These are phyloP conservation scores for Lyophyllum atratum DNA, from an alignment of 768 basidiomycete genomes.

Conservation along the genomic window DNA sequence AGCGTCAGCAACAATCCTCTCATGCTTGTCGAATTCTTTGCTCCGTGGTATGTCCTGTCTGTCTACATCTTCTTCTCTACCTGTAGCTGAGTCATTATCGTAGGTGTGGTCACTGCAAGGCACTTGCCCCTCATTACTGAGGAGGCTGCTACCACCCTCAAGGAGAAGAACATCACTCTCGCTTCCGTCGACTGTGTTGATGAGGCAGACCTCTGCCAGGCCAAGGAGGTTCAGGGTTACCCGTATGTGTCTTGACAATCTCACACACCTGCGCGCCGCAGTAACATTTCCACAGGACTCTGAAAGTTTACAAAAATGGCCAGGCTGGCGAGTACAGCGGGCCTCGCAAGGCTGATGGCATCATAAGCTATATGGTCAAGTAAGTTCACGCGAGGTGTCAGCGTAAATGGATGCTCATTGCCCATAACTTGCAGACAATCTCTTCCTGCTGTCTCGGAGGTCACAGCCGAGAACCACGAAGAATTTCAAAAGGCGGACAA, in stretches of 20 bases:
- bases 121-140: constrained; percentile 93
- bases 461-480: constrained; percentile 73
- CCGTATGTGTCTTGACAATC: constrained; percentile 56
- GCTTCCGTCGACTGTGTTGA: constrained; percentile 99
- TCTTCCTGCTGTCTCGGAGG: constrained; percentile 86
- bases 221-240: constrained; percentile 89
- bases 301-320: constrained; percentile 92
- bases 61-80: background rate
- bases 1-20: constrained; percentile 67
- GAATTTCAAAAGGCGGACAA: constrained; percentile 91
- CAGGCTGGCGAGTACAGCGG: constrained; percentile 80
- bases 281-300: constrained; percentile 50
- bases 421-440: constrained; percentile 61
- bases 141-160: constrained; percentile 90
- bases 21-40: constrained; percentile 94
- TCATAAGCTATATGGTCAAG: constrained; percentile 97
- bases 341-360: constrained; percentile 93
- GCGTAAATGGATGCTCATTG: background rate
- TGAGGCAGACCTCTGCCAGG: constrained; percentile 86
- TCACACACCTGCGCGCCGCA: background rate
- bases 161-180: constrained; percentile 85
- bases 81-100: background rate
- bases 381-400: constrained; percentile 35
- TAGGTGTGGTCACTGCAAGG: constrained; percentile 96
- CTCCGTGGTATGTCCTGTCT: constrained; percentile 61